Evolutionary conservation across 2,329 filamentous ascomycete genomes (phyloP).

Genomic region (Botrytis cinerea): DNA sequence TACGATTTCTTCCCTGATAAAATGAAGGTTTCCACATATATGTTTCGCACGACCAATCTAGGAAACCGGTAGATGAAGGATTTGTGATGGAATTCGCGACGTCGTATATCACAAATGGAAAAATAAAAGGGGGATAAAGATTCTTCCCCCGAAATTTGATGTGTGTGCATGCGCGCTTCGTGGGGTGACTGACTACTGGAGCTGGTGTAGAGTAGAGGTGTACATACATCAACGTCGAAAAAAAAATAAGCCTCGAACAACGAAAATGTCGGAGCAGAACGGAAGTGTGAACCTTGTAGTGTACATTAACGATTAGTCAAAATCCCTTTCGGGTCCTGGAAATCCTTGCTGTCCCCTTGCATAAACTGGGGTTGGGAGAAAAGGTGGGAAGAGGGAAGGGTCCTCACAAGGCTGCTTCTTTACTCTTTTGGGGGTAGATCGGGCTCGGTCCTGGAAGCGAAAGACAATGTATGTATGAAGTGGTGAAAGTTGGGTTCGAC

Average conservation of each 20-base stretch:
- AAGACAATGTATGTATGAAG: neutral
- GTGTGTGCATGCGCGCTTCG: neutral
- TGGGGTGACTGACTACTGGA: neutral
- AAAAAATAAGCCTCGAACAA: neutral
- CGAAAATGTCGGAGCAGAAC: neutral
- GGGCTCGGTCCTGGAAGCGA: neutral
- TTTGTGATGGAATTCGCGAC: neutral
- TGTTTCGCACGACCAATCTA: neutral
- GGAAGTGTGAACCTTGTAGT: neutral
- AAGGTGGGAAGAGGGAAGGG: neutral
- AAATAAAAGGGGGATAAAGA: neutral
- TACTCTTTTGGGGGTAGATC: neutral
- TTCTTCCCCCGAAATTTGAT: neutral
- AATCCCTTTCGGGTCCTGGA: neutral
- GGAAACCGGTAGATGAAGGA: neutral
- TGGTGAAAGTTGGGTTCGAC: neutral
- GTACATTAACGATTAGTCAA: neutral
- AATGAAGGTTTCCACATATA: neutral
- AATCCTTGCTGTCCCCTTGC: neutral
- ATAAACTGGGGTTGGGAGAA: slow-evolving; percentile 2
- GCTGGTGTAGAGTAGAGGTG: no score
- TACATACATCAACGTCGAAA: neutral
- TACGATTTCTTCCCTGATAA: neutral
- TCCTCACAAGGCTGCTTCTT: neutral
- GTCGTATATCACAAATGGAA: neutral